Conservation (phyloP, 202 grass and related monocot genomes). For the Brachypodium distachyon region DNA sequence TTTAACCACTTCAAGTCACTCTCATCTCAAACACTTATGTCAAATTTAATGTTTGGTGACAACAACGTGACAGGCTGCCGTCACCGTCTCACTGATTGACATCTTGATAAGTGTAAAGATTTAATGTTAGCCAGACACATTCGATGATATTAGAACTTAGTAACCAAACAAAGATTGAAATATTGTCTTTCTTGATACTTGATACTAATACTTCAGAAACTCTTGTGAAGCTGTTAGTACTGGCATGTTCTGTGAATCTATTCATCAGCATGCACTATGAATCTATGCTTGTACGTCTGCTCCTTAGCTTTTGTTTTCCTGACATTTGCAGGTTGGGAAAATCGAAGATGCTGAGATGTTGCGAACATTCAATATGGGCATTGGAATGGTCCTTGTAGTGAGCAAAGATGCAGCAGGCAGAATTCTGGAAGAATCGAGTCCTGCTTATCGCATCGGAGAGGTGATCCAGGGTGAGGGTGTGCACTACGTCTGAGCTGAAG, state of each 20-base stretch:
- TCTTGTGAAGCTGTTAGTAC: background rate
- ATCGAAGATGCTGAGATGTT: slow-evolving; percentile 81
- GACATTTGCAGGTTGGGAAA: slow-evolving; percentile 49
- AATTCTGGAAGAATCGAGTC: slow-evolving; percentile 36
- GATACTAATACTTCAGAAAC: background rate
- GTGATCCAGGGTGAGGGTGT: slow-evolving; percentile 61
- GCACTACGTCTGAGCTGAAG: slow-evolving; percentile 7
- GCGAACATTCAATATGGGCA: slow-evolving; percentile 89
- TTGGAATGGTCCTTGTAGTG: slow-evolving; percentile 85
- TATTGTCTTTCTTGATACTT: background rate
- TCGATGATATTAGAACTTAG: background rate
- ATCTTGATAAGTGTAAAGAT: no score
- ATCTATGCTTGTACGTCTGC: background rate
- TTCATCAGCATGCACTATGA: background rate
- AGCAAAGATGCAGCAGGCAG: slow-evolving; percentile 34
- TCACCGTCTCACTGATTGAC: no score
- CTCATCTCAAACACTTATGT: no score
- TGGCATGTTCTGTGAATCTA: background rate
- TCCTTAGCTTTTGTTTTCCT: background rate
- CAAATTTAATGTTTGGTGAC: no score
- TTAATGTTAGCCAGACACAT: background rate
- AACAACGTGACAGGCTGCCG: no score
- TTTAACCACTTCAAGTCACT: no score
- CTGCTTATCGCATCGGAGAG: slow-evolving; percentile 60
- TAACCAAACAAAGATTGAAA: background rate